These are phyloP conservation scores for Penicillium roqueforti DNA, from an alignment of 495 filamentous ascomycete species.

Conservation along the genomic window DNA sequence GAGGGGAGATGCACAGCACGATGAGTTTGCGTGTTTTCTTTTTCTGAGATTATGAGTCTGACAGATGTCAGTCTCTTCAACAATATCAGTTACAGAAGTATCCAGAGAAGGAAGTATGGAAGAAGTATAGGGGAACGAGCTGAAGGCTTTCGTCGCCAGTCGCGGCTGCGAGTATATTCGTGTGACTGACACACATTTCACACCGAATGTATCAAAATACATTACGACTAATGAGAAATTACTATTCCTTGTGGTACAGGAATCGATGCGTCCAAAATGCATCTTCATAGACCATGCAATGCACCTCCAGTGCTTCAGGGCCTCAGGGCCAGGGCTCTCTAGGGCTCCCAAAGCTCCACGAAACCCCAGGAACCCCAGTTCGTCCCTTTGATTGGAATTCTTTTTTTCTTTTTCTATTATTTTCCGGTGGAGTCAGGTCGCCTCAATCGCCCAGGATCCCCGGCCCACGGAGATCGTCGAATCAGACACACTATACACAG, in stretches of 20 bases:
- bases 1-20: constrained; percentile 12
- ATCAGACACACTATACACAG: constrained; percentile 2
- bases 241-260: constrained; percentile 11
- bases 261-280: constrained; percentile 24
- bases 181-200: constrained; percentile 11
- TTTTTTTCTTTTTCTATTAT: not conserved
- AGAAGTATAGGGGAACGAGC: not conserved
- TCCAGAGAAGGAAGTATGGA: not conserved
- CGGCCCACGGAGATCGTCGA: constrained; percentile 17
- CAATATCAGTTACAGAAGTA: not conserved
- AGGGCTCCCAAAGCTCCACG: not conserved
- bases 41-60: not conserved
- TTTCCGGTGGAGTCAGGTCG: constrained; percentile 14
- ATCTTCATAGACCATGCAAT: constrained; percentile 6
- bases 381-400: constrained; percentile 4
- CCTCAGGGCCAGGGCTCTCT: not conserved
- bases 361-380: constrained; percentile 7
- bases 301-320: not conserved
- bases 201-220: constrained; percentile 11
- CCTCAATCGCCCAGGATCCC: constrained; percentile 16
- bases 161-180: constrained; percentile 22
- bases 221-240: constrained; percentile 12
- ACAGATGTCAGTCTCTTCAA: constrained; percentile 6
- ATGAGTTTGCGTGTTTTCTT: constrained; percentile 1
- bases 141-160: constrained; percentile 25